A percentile compares a stretch with the other conserved stretches of the same genome.
Conservation (phyloP, 148 eudicot species). For the Persicaria maculosa region DNA sequence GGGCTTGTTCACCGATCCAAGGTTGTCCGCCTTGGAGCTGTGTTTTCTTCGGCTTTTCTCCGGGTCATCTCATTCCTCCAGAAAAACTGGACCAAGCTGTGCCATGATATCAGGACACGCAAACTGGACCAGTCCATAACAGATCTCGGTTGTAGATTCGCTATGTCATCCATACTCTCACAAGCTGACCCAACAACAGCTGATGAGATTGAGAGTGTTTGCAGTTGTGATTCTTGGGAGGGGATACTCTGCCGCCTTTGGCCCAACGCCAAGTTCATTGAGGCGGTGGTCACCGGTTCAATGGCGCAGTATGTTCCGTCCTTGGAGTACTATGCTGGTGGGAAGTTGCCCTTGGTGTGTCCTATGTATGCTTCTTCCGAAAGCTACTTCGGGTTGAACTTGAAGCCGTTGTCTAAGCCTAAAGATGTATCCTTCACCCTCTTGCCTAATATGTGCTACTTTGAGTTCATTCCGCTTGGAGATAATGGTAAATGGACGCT, state of each 20-base stretch:
- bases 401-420: slow-evolving; percentile 70
- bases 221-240: slow-evolving; percentile 44
- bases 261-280: slow-evolving; percentile 80
- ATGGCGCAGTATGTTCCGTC: slow-evolving; percentile 74
- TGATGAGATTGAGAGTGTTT: slow-evolving; percentile 42
- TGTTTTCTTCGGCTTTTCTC: slow-evolving; percentile 68
- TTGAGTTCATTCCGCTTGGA: slow-evolving; percentile 64
- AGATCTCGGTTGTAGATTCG: slow-evolving; percentile 37
- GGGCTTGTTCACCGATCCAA: slow-evolving; percentile 53
- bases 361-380: slow-evolving; percentile 77
- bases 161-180: slow-evolving; percentile 32
- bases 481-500: slow-evolving; percentile 28
- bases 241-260: slow-evolving; percentile 64
- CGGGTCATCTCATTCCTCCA: slow-evolving; percentile 62
- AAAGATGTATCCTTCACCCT: slow-evolving; percentile 58
- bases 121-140: slow-evolving; percentile 33
- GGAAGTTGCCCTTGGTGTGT: slow-evolving; percentile 46
- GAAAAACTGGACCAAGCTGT: slow-evolving; percentile 38
- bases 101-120: slow-evolving; percentile 55
- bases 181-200: slow-evolving; percentile 44
- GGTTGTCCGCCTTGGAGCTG: slow-evolving; percentile 71
- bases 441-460: slow-evolving; percentile 72
- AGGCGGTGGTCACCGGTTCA: slow-evolving; percentile 73
- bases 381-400: slow-evolving; percentile 66
- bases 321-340: slow-evolving; percentile 43